Percentiles rank a stretch among this genome's conserved stretches.
Conservation (phyloP, 2,329 filamentous ascomycete species). For the Sarocladium kiliense region DNA sequence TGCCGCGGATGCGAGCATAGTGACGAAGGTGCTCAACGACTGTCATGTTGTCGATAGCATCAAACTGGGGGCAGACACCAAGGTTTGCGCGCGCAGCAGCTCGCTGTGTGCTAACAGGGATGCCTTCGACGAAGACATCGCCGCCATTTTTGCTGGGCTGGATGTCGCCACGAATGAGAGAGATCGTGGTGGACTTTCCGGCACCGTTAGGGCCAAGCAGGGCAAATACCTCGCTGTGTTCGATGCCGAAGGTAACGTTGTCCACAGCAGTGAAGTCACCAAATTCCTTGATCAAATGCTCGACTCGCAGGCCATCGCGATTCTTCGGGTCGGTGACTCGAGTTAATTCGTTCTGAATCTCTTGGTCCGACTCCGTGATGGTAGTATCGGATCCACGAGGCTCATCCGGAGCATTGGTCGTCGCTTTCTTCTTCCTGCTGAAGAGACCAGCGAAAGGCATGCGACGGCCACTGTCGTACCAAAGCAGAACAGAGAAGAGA, state of each 20-base stretch:
- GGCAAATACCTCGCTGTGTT: slow-evolving; percentile 65
- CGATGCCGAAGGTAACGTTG: slow-evolving; percentile 66
- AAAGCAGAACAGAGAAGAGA: slow-evolving; percentile 65
- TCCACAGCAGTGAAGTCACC: slow-evolving; percentile 60
- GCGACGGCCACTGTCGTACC: slow-evolving; percentile 62
- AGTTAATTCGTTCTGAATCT: slow-evolving; percentile 18
- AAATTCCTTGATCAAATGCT: slow-evolving; percentile 66
- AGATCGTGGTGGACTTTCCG: slow-evolving; percentile 69
- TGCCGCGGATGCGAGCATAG: slow-evolving; percentile 67
- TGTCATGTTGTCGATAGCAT: slow-evolving; percentile 71
- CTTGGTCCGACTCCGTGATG: slow-evolving; percentile 16
- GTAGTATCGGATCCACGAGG: background rate
- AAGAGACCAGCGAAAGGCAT: slow-evolving; percentile 3
- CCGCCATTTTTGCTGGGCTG: slow-evolving; percentile 49
- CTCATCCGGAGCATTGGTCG: slow-evolving; percentile 12
- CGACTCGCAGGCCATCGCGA: slow-evolving; percentile 51
- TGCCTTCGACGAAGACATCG: slow-evolving; percentile 63
- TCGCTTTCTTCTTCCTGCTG: slow-evolving; percentile 5
- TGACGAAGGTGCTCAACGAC: slow-evolving; percentile 67
- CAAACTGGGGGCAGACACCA: slow-evolving; percentile 68
- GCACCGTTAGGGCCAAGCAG: slow-evolving; percentile 74
- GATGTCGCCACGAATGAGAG: slow-evolving; percentile 69
- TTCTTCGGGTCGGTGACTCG: slow-evolving; percentile 22
- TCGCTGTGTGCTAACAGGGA: slow-evolving; percentile 59
- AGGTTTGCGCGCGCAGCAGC: slow-evolving; percentile 59